Evolutionary conservation across 108 stramenopile genomes (phyloP), one percentile per base, ranked within the genome.

Genomic region (Skeletonema grethae): DNA sequence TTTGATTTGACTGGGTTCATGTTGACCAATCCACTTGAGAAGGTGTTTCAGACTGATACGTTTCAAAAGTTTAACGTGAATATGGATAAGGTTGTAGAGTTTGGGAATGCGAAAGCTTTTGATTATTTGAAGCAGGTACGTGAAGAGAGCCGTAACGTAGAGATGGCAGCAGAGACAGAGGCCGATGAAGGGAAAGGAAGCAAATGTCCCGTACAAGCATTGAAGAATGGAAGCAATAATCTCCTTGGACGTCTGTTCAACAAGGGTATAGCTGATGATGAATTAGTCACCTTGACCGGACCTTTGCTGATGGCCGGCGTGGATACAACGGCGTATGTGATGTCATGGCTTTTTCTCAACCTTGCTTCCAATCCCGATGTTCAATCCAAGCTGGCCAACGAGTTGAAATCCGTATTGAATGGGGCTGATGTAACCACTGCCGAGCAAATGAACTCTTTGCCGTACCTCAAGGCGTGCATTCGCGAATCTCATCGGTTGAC

Each of bases 401-500:
- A 77, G 48, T 59, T 77, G n/a, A 63, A 71, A 30, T 29, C 56
- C 29, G 71, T 77, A 22, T 35, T 77, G 50, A 71, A 65, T 35
- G 71, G 71, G 64, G 62, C 45, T n/a, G 73, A 75, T 48, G 31
- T 75, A 2, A 75, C 73, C 0, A 75, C 73, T n/a, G 39, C 39
- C 10, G 73, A 66, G 46, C 73, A 75, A 61, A 75, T 75, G 58
- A 65, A 75, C 24, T 71, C 76, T 12, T 41, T 72, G 16, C 63
- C 70, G 1, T 77, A 72, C 35, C 22, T 77, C 4, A 45, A 72
- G 20, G 76, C 76, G 8, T 71, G 70, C 46, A 72, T 77, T 34
- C 76, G 76, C 28, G 76, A 77, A 72, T 72, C 76, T 31, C 76
- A 72, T 46, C 35, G 76, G 28, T 65, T 77, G 7, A 77, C 76